Evolutionary conservation across 2,329 filamentous ascomycete genomes (phyloP), one percentile per base, ranked within the genome.

Genomic region (Diplodia scrobiculata): DNA sequence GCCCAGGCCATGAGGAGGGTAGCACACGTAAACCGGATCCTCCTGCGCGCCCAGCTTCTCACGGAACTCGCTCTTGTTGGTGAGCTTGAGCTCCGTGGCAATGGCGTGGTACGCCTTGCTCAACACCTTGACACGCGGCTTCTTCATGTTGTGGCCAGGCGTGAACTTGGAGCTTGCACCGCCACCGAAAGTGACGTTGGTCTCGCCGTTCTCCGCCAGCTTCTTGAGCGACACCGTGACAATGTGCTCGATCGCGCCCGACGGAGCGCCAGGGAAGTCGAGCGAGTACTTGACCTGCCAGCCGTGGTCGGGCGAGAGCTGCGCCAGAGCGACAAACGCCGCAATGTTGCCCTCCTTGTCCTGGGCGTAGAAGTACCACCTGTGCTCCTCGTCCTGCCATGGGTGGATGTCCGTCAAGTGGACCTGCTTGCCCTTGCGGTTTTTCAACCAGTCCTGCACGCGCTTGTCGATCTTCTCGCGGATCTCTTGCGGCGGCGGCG

Each of bases 261-360:
- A 91, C n/a, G 93, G 90, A 0, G 92, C 86, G 29, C 86, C 87
- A 0, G 92, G 93, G 83, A 97, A 97, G 78, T 97, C 92, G 65
- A 97, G 87, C n/a, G 90, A 91, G 82, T 95, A 97, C 81, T 97
- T 97, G 75, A 97, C 89, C 81, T 97, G 93, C 87, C 92, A 96
- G 65, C 93, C 93, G 75, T 96, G 87, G 41, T 86, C 83, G 1
- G 92, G 91, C 3, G 90, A 86, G 32, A 97, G 86, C 76, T 92
- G 90, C 63, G 91, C 90, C 72, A 97, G 82, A 9, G 94, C 88
- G n/a, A 94, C 89, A 67, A 97, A 85, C 38, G 90, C 89, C 50
- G 84, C 84, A 66, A 97, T 86, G 67, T 84, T 86, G 69, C 90
- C 90, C 17, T 91, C 85, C 73, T 86, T 84, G 70, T 90, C 90